Base-by-base conservation (phyloP, 305 asterid genomes). In the Fraxinus angustifolia region DNA sequence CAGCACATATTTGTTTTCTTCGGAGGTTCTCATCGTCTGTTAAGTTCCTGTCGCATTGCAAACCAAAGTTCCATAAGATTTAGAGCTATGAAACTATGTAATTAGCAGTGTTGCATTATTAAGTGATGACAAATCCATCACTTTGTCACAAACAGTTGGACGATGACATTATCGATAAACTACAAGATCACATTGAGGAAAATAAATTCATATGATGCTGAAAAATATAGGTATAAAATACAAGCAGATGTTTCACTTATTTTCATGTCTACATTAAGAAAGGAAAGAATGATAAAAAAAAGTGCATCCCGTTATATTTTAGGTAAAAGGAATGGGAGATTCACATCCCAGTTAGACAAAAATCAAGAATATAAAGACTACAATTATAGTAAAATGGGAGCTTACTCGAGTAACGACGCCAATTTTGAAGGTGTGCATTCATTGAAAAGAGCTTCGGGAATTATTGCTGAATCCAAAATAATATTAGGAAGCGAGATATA, bases 401-500 rank as follows among this genome's bases (percentile, higher is more conserved):
- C 92, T 90, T 84, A 93, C 97, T 35, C 72, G 79, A 95, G 89
- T 21, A 91, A 79, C 28, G 87, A 78, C 0, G 92, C 94, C 84
- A 95, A 79, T 50, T 74, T 88, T 71, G 92, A 78, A 79, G 99
- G 98, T 33, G 91, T 92, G 92, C 99, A 95, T 6, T 77, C 92
- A 50, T 77, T 87, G 75, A 95, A 92, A 58, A 93, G 93, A 77
- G 94, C 94, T 91, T 95, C 99, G 68, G 98, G 99, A 62, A 95
- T 91, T 84, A 91, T 53, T 48, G 89, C 80, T 12, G 97, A 90
- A 82, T 92, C 88, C 40, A 93, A 83, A 73, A 95, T 88, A 76
- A 95, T 92, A 85, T 95, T 95, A 58, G 99, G 95, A 81, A 92
- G 96, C 28, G 98, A 93, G 67, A 93, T 90, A 90, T 92, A 92